Evolutionary conservation across 371 early-diverging fungal genomes (phyloP).

Genomic region (Mortierella sp.): DNA sequence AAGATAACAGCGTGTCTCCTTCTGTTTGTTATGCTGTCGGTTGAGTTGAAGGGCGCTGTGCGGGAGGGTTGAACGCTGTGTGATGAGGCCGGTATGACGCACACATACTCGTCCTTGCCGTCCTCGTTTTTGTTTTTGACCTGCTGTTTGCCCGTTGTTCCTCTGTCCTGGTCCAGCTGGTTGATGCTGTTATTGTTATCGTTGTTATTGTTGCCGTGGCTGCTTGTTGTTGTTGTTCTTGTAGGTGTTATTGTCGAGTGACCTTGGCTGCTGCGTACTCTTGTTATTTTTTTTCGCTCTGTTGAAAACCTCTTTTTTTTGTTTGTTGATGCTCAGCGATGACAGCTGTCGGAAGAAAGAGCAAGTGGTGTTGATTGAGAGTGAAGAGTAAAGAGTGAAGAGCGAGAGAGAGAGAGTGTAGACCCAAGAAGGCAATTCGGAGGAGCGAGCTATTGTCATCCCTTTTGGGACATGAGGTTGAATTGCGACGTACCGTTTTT

Average conservation of each 20-base stretch:
- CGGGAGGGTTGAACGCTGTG: not conserved
- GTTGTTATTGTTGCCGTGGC: not conserved
- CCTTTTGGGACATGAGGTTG: conserved; percentile 18
- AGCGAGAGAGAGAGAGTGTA: not conserved
- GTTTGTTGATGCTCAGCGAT: not conserved
- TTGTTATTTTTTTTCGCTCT: not conserved
- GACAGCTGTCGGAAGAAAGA: not conserved
- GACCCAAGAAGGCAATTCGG: conserved; percentile 18
- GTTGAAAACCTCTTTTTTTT: not conserved
- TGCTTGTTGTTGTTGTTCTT: not conserved
- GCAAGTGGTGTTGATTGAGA: not conserved
- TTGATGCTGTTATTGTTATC: not conserved
- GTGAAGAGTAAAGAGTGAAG: not conserved
- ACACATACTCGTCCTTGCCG: not conserved
- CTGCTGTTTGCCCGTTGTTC: not conserved
- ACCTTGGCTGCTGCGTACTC: not conserved
- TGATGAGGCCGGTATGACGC: not conserved
- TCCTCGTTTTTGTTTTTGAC: not conserved
- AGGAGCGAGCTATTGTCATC: conserved; percentile 23
- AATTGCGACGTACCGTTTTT: conserved; percentile 8
- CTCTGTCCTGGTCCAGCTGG: not conserved
- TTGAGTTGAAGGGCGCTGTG: not conserved
- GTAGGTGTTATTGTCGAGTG: not conserved
- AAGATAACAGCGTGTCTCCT: not conserved
- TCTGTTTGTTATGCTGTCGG: not conserved